Base-by-base conservation (phyloP, 306 rosid species). In the Citrullus amarus region DNA sequence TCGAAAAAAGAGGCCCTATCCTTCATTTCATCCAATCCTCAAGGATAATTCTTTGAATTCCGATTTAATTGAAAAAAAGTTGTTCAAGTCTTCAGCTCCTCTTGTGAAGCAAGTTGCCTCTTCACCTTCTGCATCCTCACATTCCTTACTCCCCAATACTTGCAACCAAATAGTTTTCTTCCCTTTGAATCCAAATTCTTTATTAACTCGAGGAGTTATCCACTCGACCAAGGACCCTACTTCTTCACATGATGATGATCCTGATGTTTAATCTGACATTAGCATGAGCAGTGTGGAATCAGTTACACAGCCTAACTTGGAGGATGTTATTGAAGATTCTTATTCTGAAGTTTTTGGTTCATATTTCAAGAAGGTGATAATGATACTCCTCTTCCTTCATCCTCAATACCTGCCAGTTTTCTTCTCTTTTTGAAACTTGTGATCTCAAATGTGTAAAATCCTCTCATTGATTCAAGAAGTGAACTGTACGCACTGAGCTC, bases 401-500 rank as follows among this genome's bases (percentile, higher is more conserved):
- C 57, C n/a, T 53, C 57, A 16, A 53, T 15, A 5, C n/a, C 57
- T 53, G 57, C n/a, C n/a, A 53, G 16, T 53, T 53, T 15, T 6
- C n/a, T 15, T 53, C 57, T 51, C 55, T 53, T 53, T 14, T 15
- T 51, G 56, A 51, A 51, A 44, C 48, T 44, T 44, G 48, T 44
- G 48, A 6, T 44, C 5, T 44, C 12, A 3, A 13, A 44, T 9
- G 50, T 44, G 50, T 44, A 44, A 44, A 44, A 9, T 44, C 50
- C 11, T 11, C 50, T 5, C 14, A 9, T 44, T 44, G 50, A 44
- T 44, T 44, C 50, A 44, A 9, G 13, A 9, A 44, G 12, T 3
- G 50, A 44, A 9, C 14, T 2, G 5, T 44, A 44, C 10, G 84
- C 74, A 87, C 83, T 4, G 87, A 81, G 80, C 80, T 88, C 81